Conservation (phyloP, 2,329 filamentous ascomycete genomes). For the Arthrobotrys sinensis region DNA sequence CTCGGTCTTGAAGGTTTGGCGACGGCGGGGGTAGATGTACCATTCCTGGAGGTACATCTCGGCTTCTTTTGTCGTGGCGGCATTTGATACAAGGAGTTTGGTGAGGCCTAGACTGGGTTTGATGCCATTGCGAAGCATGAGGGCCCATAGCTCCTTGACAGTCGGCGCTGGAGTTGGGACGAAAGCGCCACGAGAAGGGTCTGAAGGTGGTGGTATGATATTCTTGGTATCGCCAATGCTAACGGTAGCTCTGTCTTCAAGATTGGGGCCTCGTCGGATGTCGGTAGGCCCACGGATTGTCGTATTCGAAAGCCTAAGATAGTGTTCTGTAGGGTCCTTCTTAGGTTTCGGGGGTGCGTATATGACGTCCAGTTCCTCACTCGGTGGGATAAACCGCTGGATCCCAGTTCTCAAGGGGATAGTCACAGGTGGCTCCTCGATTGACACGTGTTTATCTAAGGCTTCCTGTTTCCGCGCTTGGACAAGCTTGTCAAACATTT, state of each 20-base stretch:
- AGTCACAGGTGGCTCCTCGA: background rate
- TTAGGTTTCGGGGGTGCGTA: conserved; percentile 42
- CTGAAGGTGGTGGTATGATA: conserved; percentile 54
- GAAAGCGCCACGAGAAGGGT: conserved; percentile 60
- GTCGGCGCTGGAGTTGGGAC: conserved; percentile 56
- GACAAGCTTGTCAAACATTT: conserved; percentile 63
- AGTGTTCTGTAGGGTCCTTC: conserved; percentile 36
- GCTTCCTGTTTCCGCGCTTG: conserved; percentile 55
- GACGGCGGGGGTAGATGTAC: conserved; percentile 35
- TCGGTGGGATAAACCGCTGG: conserved; percentile 30
- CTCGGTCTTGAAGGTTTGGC: conserved; percentile 19
- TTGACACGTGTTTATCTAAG: conserved; percentile 2
- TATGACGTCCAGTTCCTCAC: conserved; percentile 30
- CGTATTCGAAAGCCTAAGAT: conserved; percentile 30
- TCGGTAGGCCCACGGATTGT: conserved; percentile 41
- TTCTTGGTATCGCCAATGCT: conserved; percentile 62
- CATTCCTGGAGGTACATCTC: conserved; percentile 44
- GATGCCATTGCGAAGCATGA: conserved; percentile 39
- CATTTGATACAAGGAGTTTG: conserved; percentile 38
- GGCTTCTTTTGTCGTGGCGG: conserved; percentile 23
- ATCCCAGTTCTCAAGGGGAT: background rate
- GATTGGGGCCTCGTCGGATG: conserved; percentile 37
- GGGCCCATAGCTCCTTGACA: conserved; percentile 60
- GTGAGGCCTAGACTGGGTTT: conserved; percentile 39
- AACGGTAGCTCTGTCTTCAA: conserved; percentile 40